These are phyloP conservation scores for Penicillium chermesinum DNA, from an alignment of 495 filamentous ascomycete species.

Conservation along the genomic window DNA sequence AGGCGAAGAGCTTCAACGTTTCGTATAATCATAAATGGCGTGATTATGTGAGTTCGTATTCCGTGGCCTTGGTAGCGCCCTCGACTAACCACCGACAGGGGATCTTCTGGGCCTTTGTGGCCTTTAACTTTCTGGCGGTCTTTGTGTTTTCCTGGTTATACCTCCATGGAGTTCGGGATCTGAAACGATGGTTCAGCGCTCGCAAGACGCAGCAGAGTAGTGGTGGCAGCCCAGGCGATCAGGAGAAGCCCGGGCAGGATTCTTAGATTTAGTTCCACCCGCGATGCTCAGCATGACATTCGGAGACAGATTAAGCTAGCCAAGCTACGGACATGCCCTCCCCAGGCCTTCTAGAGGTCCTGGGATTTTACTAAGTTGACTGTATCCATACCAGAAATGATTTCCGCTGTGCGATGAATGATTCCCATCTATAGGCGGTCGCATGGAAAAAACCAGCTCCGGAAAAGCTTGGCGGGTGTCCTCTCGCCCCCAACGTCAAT, in stretches of 20 bases:
- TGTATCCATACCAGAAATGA: too few relatives aligned
- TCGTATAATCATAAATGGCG: conserved; percentile 57
- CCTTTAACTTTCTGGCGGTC: conserved; percentile 51
- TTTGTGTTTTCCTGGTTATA: conserved; percentile 52
- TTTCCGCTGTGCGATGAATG: background rate
- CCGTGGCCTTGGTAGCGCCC: background rate
- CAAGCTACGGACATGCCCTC: too few relatives aligned
- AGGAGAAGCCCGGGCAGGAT: background rate
- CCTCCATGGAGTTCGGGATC: conserved; percentile 39
- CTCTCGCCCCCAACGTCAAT: background rate
- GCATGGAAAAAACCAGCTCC: background rate
- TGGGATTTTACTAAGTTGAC: too few relatives aligned
- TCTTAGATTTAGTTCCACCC: background rate
- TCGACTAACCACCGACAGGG: conserved; percentile 26
- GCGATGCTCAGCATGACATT: background rate
- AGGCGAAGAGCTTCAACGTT: conserved; percentile 44
- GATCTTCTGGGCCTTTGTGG: conserved; percentile 50
- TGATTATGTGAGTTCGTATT: conserved; percentile 45
- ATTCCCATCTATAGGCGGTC: background rate
- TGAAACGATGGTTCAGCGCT: conserved; percentile 39
- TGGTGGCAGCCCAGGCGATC: background rate
- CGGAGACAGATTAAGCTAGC: too few relatives aligned
- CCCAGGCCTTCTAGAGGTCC: too few relatives aligned
- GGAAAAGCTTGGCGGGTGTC: conserved; percentile 6
- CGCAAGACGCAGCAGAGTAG: conserved; percentile 32